phyloP scores from a whole-genome alignment of 768 basidiomycete genomes.

The Kwoniella botswanensis region DNA sequence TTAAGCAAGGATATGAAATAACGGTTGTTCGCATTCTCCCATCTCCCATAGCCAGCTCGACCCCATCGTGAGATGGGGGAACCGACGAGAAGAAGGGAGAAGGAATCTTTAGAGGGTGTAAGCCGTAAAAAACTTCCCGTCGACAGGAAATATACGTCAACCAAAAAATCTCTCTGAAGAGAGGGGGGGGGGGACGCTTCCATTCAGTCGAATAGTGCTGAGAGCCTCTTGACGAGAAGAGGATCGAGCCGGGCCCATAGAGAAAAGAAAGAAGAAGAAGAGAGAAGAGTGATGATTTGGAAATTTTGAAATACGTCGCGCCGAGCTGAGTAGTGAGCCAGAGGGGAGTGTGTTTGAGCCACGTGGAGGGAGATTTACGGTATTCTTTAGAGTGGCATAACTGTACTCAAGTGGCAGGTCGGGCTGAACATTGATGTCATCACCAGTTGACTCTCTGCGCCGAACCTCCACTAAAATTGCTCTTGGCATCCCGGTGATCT shows the following conservation, averaged over 20 bases:
- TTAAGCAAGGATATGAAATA: conserved; percentile 58
- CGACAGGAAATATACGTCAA: conserved; percentile 58
- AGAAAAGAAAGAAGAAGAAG: conserved; percentile 29
- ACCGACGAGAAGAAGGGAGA: conserved; percentile 3
- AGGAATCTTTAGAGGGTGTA: conserved; percentile 43
- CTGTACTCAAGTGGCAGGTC: neutral
- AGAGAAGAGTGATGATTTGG: neutral
- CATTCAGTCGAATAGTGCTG: conserved; percentile 48
- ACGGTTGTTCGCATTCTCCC: conserved; percentile 35
- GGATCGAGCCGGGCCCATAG: conserved; percentile 44
- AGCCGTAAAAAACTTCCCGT: conserved; percentile 50
- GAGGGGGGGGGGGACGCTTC: conserved; percentile 45
- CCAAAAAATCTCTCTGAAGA: conserved; percentile 8
- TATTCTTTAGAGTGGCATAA: neutral
- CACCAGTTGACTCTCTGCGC: too few species aligned
- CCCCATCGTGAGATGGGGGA: conserved; percentile 20
- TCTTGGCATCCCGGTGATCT: too few species aligned
- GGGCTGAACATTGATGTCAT: too few species aligned
- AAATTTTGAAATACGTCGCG: conserved; percentile 24
- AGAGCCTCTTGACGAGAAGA: conserved; percentile 23
- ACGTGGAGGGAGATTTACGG: neutral
- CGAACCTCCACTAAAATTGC: too few species aligned
- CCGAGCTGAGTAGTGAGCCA: too few species aligned
- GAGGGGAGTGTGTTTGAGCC: too few species aligned
- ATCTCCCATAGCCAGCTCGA: conserved; percentile 2